These are phyloP conservation scores for Pythium dissotocum DNA, from an alignment of 352 stramenopile genomes.

Conservation along the genomic window DNA sequence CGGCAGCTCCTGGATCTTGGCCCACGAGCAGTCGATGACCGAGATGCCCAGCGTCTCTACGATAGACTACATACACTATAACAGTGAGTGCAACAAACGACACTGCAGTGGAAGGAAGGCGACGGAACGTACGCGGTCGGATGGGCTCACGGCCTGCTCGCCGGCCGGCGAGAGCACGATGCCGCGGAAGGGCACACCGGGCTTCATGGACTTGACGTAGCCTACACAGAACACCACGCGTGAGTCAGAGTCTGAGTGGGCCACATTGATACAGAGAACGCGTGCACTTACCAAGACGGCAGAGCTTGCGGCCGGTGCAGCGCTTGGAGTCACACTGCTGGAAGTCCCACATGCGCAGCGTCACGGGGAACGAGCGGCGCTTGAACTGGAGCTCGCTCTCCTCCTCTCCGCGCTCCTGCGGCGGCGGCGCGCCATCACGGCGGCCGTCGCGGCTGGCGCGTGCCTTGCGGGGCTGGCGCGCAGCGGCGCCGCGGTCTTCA, in stretches of 20 bases:
- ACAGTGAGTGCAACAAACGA: neutral
- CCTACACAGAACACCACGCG: conserved; percentile 27
- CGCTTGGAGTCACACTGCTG: conserved; percentile 95
- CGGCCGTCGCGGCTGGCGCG: conserved; percentile 26
- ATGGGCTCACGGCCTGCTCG: conserved; percentile 88
- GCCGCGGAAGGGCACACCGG: conserved; percentile 92
- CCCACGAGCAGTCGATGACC: conserved; percentile 98
- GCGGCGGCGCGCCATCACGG: conserved; percentile 13
- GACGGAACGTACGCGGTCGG: conserved; percentile 59
- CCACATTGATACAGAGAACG: neutral
- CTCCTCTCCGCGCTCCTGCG: conserved; percentile 43
- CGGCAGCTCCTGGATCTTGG: conserved; percentile 94
- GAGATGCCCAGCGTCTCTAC: conserved; percentile 89
- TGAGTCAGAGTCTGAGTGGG: neutral
- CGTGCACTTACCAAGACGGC: conserved; percentile 61
- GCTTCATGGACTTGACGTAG: conserved; percentile 92
- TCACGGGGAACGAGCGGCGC: conserved; percentile 74
- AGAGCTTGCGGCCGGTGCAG: conserved; percentile 93
- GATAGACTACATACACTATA: conserved; percentile 37
- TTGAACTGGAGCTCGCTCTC: conserved; percentile 69
- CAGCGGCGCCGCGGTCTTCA: conserved; percentile 17
- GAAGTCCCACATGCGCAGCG: conserved; percentile 95
- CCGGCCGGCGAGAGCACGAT: conserved; percentile 94
- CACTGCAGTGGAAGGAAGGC: neutral
- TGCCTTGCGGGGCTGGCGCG: conserved; percentile 20